Base-by-base conservation (phyloP, 2,329 filamentous ascomycete species). In the Fusarium paranaense region DNA sequence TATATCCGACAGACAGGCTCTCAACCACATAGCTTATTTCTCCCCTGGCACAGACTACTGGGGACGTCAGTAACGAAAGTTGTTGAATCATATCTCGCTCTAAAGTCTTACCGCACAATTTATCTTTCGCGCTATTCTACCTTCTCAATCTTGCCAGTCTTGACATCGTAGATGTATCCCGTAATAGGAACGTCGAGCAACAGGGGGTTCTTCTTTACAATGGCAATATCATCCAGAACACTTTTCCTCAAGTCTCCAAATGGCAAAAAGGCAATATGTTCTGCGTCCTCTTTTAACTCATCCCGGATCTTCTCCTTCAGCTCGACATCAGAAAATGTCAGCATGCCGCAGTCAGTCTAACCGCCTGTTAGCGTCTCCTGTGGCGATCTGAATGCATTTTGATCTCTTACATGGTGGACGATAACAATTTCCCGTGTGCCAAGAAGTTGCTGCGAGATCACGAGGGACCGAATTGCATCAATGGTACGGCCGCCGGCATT, bases 241-340 rank as follows among this genome's bases (percentile, higher is more conserved):
- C 25, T 32, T 8, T 30, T 52, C 2, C 18, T 52, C 25, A 52
- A 32, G n/a, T 52, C 47, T 3, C 16, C 25, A 3, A 52, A 52
- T n/a, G 47, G 25, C 6, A 32, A 8, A 18, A 52, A 32, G 10
- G 47, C 47, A 3, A 52, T 52, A 13, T 52, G 47, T 6, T 52
- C 47, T 0, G 47, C 47, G 8, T 52, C 47, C 4, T 32, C 47
- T 5, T 32, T 16, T 1, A 30, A 5, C 18, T 52, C 47, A 9
- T 52, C 47, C 1, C 47, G 9, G 6, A 52, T 52, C 47, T 52
- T 52, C 1, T 18, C 25, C 27, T 52, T 52, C 6, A 52, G 25
- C 47, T 32, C 47, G 11, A 52, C 25, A 32, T 32, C 47, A n/a
- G 47, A 52, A 52, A 52, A 52, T 32, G 47, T 52, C 47, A 52